Evolutionary conservation across 1,139 yeast species (phyloP).

Genomic region (Arxiozyma telluris): DNA sequence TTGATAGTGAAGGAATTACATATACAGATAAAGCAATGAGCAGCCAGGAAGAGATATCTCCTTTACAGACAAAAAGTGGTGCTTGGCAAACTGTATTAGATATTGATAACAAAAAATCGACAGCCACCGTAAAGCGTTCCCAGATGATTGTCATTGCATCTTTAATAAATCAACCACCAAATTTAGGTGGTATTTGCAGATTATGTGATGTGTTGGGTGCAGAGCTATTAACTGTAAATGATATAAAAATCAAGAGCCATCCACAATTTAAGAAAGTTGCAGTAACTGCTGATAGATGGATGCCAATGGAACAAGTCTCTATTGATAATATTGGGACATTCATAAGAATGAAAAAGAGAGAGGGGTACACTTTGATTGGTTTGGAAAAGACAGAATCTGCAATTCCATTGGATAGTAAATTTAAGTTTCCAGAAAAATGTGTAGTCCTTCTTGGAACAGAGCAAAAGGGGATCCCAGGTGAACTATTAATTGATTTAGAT

Average conservation of each 20-base stretch:
- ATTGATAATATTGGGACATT: conserved; percentile 45
- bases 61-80: conserved; percentile 82
- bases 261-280: conserved; percentile 80
- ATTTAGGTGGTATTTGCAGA: conserved; percentile 88
- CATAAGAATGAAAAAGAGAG: conserved; percentile 54
- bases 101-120: conserved; percentile 33
- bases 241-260: conserved; percentile 50
- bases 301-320: conserved; percentile 83
- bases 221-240: conserved; percentile 69
- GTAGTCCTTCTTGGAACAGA: conserved; percentile 76
- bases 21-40: conserved; percentile 1
- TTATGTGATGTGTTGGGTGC: conserved; percentile 89
- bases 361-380: conserved; percentile 83
- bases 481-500: conserved; percentile 71
- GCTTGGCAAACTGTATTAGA: conserved; percentile 72
- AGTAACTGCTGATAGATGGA: conserved; percentile 91
- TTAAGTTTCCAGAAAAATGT: conserved; percentile 71
- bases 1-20: background rate
- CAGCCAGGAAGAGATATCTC: conserved; percentile 31
- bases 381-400: conserved; percentile 89
- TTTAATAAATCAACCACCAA: conserved; percentile 84
- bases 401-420: conserved; percentile 50
- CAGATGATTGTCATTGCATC: conserved; percentile 60
- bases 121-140: conserved; percentile 14
- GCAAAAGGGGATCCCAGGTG: conserved; percentile 87